Conservation (phyloP, 73 alveolate genomes). For the Vitrella brassicaformis region DNA sequence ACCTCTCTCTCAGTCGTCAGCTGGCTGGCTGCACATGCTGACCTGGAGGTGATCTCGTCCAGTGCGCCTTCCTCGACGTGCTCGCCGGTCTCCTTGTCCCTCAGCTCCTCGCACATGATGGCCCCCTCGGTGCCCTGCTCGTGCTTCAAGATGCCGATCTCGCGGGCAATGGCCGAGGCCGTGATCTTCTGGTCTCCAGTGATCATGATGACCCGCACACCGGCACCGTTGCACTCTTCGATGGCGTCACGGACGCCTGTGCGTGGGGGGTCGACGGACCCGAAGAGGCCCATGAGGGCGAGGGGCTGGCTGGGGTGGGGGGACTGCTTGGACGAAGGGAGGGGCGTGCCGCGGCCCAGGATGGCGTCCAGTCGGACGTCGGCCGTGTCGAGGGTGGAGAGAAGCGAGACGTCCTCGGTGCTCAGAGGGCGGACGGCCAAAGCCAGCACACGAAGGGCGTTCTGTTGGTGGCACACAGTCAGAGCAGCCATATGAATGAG, state of each 20-base stretch:
- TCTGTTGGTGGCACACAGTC: too few species aligned
- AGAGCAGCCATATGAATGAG: too few species aligned
- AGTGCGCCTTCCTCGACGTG: background rate
- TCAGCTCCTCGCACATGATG: background rate
- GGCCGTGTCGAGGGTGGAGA: background rate
- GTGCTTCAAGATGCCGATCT: constrained; percentile 52
- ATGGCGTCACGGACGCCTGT: constrained; percentile 79
- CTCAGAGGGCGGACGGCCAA: constrained; percentile 19
- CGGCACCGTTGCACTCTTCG: constrained; percentile 83
- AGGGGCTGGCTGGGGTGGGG: constrained; percentile 15
- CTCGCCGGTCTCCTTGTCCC: background rate
- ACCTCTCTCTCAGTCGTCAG: too few species aligned
- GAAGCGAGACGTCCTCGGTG: background rate
- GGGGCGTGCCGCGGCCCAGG: background rate
- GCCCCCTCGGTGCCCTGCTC: background rate
- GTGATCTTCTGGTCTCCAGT: constrained; percentile 90
- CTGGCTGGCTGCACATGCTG: too few species aligned
- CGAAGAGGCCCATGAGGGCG: constrained; percentile 23
- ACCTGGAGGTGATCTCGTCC: background rate
- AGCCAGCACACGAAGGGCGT: constrained; percentile 26
- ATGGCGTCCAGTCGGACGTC: background rate
- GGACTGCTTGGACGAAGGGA: constrained; percentile 8
- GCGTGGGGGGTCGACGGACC: constrained; percentile 47
- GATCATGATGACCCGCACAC: constrained; percentile 92
- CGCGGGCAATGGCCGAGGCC: constrained; percentile 87